A percentile compares a stretch with the other conserved stretches of the same genome.
phyloP scores from a whole-genome alignment of 2,329 filamentous ascomycete species.

The Epichloe gansuensis region DNA sequence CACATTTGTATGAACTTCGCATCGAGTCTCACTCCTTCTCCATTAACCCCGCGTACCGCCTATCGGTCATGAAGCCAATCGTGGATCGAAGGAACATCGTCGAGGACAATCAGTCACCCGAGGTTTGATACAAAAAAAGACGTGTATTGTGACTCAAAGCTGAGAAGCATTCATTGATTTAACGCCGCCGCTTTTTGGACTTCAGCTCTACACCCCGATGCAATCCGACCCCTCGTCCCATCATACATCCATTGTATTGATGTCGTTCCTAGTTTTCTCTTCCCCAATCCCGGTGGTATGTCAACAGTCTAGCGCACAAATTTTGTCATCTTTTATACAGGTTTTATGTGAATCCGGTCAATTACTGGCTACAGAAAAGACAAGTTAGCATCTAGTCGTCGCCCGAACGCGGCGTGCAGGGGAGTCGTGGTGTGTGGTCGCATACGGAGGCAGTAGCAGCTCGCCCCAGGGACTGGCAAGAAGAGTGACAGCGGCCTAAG shows the following conservation, averaged over 20 bases:
- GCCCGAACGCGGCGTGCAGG: not conserved
- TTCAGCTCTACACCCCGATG: not conserved
- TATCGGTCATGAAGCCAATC: not conserved
- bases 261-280: not conserved
- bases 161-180: not conserved
- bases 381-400: not conserved
- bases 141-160: not conserved
- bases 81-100: not conserved
- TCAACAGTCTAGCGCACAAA: constrained; percentile 2
- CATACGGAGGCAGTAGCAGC: constrained; percentile 53
- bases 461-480: constrained; percentile 57
- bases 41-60: not conserved
- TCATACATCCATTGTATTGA: not conserved
- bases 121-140: too few species aligned
- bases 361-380: constrained; percentile 2
- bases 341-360: constrained; percentile 8
- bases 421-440: constrained; percentile 1
- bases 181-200: not conserved
- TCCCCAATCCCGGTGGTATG: not conserved
- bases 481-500: constrained; percentile 37
- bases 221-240: not conserved
- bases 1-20: not conserved
- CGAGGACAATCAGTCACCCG: not conserved
- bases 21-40: not conserved
- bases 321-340: constrained; percentile 16